These are phyloP conservation scores for Nemophila menziesii DNA, from an alignment of 257 asterid genomes.

Conservation along the genomic window DNA sequence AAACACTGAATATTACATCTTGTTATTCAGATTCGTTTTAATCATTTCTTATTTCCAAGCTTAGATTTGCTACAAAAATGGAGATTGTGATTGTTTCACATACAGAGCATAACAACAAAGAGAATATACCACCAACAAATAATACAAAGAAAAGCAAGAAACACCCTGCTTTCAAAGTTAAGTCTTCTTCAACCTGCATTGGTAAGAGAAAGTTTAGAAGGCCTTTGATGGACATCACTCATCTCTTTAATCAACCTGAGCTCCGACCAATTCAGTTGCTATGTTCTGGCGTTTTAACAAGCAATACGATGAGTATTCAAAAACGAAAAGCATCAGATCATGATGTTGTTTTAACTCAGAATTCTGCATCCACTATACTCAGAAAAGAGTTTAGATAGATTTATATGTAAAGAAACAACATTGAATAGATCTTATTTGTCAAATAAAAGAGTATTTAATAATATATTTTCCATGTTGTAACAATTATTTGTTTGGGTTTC, in stretches of 20 bases:
- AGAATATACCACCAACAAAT: conserved; percentile 26
- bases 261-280: not conserved
- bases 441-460: too few species aligned
- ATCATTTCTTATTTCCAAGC: too few species aligned
- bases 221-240: conserved; percentile 40
- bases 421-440: too few species aligned
- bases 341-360: conserved; percentile 9
- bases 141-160: conserved; percentile 3
- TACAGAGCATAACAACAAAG: conserved; percentile 25
- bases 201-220: conserved; percentile 15
- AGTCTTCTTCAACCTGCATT: not conserved
- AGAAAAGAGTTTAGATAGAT: conserved; percentile 34
- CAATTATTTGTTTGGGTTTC: too few species aligned
- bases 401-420: too few species aligned
- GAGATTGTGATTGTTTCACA: conserved; percentile 9
- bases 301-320: conserved; percentile 7
- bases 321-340: conserved; percentile 20
- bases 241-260: conserved; percentile 10
- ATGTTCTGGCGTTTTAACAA: conserved; percentile 1
- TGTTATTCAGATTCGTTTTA: not conserved
- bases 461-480: too few species aligned
- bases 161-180: not conserved
- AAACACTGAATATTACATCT: not conserved
- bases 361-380: conserved; percentile 19
- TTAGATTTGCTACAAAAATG: conserved; percentile 9